These are phyloP conservation scores for Pleurotus eryngii DNA, from an alignment of 768 basidiomycete genomes.

Conservation along the genomic window DNA sequence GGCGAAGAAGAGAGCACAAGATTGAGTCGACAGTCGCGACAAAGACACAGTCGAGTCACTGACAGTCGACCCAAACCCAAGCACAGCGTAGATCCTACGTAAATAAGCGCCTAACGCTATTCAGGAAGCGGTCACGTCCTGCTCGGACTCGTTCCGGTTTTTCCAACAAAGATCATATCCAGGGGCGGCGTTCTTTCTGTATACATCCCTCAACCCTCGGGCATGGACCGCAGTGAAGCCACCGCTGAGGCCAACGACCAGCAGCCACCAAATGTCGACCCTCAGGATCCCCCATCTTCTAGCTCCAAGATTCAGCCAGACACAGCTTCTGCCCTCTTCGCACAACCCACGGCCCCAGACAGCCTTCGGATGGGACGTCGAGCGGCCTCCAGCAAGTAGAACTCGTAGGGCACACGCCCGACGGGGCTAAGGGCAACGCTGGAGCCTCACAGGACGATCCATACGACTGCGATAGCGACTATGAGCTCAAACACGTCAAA, in stretches of 20 bases:
- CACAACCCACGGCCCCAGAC: neutral
- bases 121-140: conserved; percentile 7
- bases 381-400: conserved; percentile 42
- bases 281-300: neutral
- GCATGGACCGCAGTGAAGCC: conserved; percentile 44
- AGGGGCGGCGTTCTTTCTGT: conserved; percentile 9
- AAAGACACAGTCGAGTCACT: too few species aligned
- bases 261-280: neutral
- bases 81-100: too few species aligned
- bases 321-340: neutral
- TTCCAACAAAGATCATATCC: neutral
- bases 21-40: too few species aligned
- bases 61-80: too few species aligned
- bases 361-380: conserved; percentile 28
- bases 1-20: too few species aligned
- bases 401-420: conserved; percentile 41
- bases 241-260: conserved; percentile 15
- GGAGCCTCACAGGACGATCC: conserved; percentile 49
- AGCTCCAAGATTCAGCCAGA: neutral
- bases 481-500: conserved; percentile 85
- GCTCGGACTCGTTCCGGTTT: neutral
- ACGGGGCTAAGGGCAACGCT: conserved; percentile 23
- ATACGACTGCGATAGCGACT: conserved; percentile 63
- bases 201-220: conserved; percentile 27
- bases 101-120: neutral